A percentile compares a stretch with the other conserved stretches of the same genome.
phyloP scores from a whole-genome alignment of 164 flowering plant species.

The Amborella trichopoda region DNA sequence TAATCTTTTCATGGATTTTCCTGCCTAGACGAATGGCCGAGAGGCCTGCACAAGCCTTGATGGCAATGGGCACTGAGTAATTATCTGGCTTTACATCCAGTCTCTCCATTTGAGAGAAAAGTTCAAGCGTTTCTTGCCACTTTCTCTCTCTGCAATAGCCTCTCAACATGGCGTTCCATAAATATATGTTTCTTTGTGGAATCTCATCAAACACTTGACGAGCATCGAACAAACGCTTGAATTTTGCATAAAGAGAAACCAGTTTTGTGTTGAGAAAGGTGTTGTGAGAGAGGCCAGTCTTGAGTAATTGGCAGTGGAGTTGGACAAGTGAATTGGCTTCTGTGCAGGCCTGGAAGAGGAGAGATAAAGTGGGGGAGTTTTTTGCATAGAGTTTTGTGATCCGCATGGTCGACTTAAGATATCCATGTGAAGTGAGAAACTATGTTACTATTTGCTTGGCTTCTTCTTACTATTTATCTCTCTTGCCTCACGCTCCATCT shows the following conservation, averaged over 20 bases:
- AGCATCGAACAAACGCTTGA: slow-evolving; percentile 11
- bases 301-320: slow-evolving; percentile 29
- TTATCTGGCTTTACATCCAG: slow-evolving; percentile 17
- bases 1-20: slow-evolving; percentile 37
- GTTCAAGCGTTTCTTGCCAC: slow-evolving; percentile 23
- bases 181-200: slow-evolving; percentile 26
- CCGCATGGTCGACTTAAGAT: too few relatives aligned
- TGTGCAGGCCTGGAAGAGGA: slow-evolving; percentile 23
- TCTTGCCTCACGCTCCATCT: too few relatives aligned
- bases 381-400: too few relatives aligned
- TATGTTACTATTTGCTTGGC: too few relatives aligned
- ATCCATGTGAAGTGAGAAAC: too few relatives aligned
- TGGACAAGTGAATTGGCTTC: slow-evolving; percentile 16
- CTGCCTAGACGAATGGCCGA: slow-evolving; percentile 17
- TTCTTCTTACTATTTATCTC: too few relatives aligned
- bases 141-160: slow-evolving; percentile 23
- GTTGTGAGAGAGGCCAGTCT: slow-evolving; percentile 19
- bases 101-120: slow-evolving; percentile 22
- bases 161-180: slow-evolving; percentile 35
- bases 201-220: slow-evolving; percentile 52
- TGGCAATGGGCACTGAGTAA: slow-evolving; percentile 23
- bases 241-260: slow-evolving; percentile 13
- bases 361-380: slow-evolving; percentile 5
- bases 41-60: slow-evolving; percentile 44
- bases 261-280: slow-evolving; percentile 32